Evolutionary conservation across 176 grass and related monocot species (phyloP), one percentile per base, ranked within the genome.

Genomic region (Chloris gayana): DNA sequence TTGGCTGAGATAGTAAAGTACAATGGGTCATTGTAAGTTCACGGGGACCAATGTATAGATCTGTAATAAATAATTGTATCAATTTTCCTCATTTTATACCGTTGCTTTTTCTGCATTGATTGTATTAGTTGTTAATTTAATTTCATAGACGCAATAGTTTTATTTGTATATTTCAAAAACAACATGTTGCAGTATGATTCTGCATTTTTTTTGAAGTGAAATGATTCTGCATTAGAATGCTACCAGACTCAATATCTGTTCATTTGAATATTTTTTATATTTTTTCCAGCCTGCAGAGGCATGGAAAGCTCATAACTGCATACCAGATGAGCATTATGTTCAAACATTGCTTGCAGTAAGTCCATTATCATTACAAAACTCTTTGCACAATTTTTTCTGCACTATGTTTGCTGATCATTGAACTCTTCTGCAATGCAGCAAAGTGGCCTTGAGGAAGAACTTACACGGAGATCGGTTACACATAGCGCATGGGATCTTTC

Each of bases 241-340:
- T 72, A 35, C 44, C 29, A 70, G 57, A 76, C 18, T 64, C 6
- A 22, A 31, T 44, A 46, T 80, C 22, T 81, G 21, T 67, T 77
- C 76, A 29, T 49, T 15, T 82, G 80, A 42, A 29, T 83, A 50
- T 62, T 47, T 60, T 64, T 81, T 68, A 33, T 65, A 18, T 22
- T 34, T 44, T n/a, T n/a, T n/a, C n/a, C n/a, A 99, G 93, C 96
- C 96, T 74, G 82, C 49, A 4, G 81, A 99, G 66, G 83, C 84
- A 68, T 83, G 74, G 76, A 95, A 95, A 80, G 93, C 94, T 51
- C 96, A 99, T 79, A 99, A 99, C 86, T 99, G 96, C 76, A 93
- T 99, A 86, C 93, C 96, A 86, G 96, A 95, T 88, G 96, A 99
- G 73, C 96, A 99, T 69, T 95, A 99, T 93, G 93, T 99, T 92